These are phyloP conservation scores for Cryomyces minteri DNA, from an alignment of 495 filamentous ascomycete species.

Conservation along the genomic window DNA sequence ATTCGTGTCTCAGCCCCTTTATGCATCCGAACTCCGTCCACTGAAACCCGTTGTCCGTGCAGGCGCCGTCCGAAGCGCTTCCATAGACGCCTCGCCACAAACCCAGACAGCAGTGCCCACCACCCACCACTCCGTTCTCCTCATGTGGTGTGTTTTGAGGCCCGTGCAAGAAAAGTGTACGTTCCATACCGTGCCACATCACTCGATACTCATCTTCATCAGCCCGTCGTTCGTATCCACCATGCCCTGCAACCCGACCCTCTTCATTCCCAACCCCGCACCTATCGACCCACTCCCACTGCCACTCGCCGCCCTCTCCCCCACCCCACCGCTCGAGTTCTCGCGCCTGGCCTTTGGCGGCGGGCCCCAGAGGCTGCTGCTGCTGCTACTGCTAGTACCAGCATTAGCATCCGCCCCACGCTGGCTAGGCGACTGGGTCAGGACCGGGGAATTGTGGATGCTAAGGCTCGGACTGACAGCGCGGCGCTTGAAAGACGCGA, in stretches of 20 bases:
- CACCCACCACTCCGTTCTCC: too few species aligned
- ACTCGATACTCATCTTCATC: constrained; percentile 96
- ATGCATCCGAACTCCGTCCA: too few species aligned
- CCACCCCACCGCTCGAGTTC: constrained; percentile 31
- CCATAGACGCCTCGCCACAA: too few species aligned
- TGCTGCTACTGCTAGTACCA: too few species aligned
- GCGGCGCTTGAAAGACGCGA: constrained; percentile 73
- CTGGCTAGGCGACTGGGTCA: constrained; percentile 58
- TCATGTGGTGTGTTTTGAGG: too few species aligned
- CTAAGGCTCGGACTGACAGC: constrained; percentile 90
- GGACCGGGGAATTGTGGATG: constrained; percentile 73
- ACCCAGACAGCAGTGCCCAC: too few species aligned
- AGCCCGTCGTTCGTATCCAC: constrained; percentile 85
- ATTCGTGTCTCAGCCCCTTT: too few species aligned
- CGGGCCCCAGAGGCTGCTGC: constrained; percentile 36
- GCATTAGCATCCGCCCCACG: constrained; percentile 29
- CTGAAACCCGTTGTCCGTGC: too few species aligned
- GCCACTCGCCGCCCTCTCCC: constrained; percentile 30
- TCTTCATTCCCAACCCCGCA: constrained; percentile 30
- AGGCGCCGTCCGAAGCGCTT: too few species aligned
- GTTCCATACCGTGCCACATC: not conserved
- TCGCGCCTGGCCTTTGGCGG: constrained; percentile 36
- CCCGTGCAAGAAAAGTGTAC: too few species aligned
- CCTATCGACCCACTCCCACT: constrained; percentile 21
- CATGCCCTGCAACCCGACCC: constrained; percentile 89